Percentiles rank a stretch among this genome's conserved stretches.
Conservation (phyloP, 2,329 filamentous ascomycete species). For the Botrytis byssoidea region DNA sequence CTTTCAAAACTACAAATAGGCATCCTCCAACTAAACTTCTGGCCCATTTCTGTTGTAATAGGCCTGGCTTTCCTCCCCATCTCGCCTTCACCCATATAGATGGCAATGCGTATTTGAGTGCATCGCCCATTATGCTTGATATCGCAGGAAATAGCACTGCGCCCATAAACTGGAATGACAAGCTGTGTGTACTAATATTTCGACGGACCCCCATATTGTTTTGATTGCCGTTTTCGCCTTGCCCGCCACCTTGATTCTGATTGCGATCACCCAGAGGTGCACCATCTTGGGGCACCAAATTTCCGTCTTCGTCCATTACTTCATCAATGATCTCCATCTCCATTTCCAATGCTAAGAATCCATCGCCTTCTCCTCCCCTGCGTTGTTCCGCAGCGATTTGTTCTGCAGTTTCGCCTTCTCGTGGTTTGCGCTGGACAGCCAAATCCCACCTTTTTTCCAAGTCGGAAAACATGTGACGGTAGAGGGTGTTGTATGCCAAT, state of each 20-base stretch:
- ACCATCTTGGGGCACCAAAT: not conserved
- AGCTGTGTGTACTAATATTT: slow-evolving; percentile 49
- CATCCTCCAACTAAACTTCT: slow-evolving; percentile 86
- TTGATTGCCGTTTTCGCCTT: not conserved
- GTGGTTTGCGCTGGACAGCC: slow-evolving; percentile 37
- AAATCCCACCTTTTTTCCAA: slow-evolving; percentile 38
- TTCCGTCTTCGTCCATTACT: slow-evolving; percentile 19
- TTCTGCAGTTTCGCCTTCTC: slow-evolving; percentile 39
- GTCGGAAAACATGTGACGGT: slow-evolving; percentile 40
- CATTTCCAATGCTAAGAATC: slow-evolving; percentile 30
- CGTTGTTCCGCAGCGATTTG: slow-evolving; percentile 39
- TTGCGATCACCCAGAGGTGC: not conserved
- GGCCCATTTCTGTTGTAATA: slow-evolving; percentile 84
- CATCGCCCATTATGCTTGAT: slow-evolving; percentile 73
- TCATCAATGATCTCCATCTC: slow-evolving; percentile 29
- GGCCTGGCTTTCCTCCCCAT: slow-evolving; percentile 30
- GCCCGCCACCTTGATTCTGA: not conserved
- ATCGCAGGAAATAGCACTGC: slow-evolving; percentile 80
- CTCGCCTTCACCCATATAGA: slow-evolving; percentile 55
- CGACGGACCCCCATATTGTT: slow-evolving; percentile 31
- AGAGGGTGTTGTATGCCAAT: slow-evolving; percentile 61
- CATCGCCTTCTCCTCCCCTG: slow-evolving; percentile 38
- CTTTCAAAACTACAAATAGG: slow-evolving; percentile 81
- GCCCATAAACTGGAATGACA: slow-evolving; percentile 62
- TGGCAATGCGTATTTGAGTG: slow-evolving; percentile 68